These are phyloP conservation scores for Diaporthe australafricana DNA, from an alignment of 2,329 filamentous ascomycete genomes.

Conservation along the genomic window DNA sequence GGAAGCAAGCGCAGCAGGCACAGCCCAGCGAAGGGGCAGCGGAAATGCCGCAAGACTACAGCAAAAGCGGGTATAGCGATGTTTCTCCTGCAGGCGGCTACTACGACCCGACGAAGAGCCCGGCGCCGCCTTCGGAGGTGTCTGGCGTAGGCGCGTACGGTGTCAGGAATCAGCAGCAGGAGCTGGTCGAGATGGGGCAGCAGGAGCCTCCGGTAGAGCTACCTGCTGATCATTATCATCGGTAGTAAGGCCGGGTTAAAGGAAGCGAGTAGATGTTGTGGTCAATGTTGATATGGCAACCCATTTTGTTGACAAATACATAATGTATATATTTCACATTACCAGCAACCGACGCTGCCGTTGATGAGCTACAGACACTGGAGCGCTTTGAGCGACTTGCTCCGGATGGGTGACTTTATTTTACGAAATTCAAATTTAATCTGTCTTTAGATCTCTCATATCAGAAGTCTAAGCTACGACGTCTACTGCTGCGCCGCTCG, in stretches of 20 bases:
- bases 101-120: slow-evolving; percentile 19
- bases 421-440: background rate
- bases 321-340: background rate
- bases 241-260: background rate
- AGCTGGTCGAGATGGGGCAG: slow-evolving; percentile 17
- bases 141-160: slow-evolving; percentile 13
- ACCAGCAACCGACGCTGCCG: background rate
- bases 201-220: slow-evolving; percentile 8
- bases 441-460: background rate
- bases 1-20: background rate
- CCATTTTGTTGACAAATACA: background rate
- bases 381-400: background rate
- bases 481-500: background rate
- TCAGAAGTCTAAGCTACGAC: background rate
- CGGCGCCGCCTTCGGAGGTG: slow-evolving; percentile 10
- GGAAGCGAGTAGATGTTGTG: background rate
- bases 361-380: background rate
- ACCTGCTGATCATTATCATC: slow-evolving; percentile 11
- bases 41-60: background rate
- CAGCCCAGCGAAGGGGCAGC: background rate
- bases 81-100: background rate
- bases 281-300: no score
- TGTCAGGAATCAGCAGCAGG: slow-evolving; percentile 12
- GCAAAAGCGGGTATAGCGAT: slow-evolving; percentile 8
- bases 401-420: background rate